A percentile compares a stretch with the other conserved stretches of the same genome.
phyloP scores from a whole-genome alignment of 352 stramenopile species.

The Peronospora farinosa region DNA sequence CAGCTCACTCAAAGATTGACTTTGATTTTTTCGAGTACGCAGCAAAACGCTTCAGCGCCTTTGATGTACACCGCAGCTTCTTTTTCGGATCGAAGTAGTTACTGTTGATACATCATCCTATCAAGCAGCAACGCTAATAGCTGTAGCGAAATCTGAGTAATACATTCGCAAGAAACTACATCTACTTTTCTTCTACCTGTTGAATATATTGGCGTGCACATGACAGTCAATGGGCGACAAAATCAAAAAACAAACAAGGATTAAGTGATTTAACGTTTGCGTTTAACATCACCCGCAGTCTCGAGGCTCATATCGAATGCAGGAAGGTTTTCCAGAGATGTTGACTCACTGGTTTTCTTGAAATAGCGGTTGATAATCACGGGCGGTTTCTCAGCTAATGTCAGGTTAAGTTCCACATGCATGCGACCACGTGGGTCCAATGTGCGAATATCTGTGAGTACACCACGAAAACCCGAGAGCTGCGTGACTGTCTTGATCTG shows the following conservation, averaged over 20 bases:
- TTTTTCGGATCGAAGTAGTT: slow-evolving; percentile 43
- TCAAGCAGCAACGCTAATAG: slow-evolving; percentile 12
- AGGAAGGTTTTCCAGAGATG: slow-evolving; percentile 82
- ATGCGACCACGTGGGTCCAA: slow-evolving; percentile 75
- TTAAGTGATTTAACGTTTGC: slow-evolving; percentile 54
- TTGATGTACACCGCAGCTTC: slow-evolving; percentile 64
- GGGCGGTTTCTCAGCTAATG: slow-evolving; percentile 60
- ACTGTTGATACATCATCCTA: slow-evolving; percentile 12
- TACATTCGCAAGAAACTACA: slow-evolving; percentile 27
- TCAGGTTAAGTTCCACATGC: slow-evolving; percentile 73
- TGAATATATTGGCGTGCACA: background rate
- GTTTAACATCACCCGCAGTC: slow-evolving; percentile 76
- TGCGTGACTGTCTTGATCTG: slow-evolving; percentile 78
- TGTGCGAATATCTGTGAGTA: slow-evolving; percentile 68
- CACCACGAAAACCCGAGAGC: slow-evolving; percentile 68
- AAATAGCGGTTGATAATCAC: slow-evolving; percentile 84
- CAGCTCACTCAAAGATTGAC: slow-evolving; percentile 84
- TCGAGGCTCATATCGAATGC: slow-evolving; percentile 82
- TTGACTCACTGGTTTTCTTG: slow-evolving; percentile 84
- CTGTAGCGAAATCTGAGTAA: slow-evolving; percentile 21
- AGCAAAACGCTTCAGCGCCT: slow-evolving; percentile 73
- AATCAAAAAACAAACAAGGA: no score
- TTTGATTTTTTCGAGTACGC: slow-evolving; percentile 88
- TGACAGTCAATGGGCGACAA: background rate
- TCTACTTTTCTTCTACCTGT: slow-evolving; percentile 14